Percentiles rank a stretch among this genome's conserved stretches.
Evolutionary conservation across 2,329 filamentous ascomycete species (phyloP).

Genomic region (Aspergillus luchuensis): DNA sequence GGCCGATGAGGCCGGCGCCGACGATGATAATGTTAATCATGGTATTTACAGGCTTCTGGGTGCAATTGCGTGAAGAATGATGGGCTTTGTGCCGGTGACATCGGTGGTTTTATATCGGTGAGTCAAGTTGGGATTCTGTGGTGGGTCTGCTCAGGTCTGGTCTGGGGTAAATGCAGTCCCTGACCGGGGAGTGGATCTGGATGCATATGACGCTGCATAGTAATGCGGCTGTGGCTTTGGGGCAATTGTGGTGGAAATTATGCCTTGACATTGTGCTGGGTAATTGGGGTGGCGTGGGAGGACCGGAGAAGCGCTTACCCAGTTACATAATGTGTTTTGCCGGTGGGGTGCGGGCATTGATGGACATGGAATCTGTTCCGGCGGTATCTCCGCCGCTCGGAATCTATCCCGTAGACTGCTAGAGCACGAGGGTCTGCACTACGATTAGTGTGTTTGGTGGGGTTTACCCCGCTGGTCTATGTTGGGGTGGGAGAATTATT

Average conservation of each 20-base stretch:
- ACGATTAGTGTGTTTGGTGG: neutral
- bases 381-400: neutral
- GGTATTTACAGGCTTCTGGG: no score
- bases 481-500: neutral
- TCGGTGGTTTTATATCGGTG: no score
- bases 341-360: neutral
- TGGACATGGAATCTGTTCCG: neutral
- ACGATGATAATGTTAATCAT: conserved; percentile 43
- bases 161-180: neutral
- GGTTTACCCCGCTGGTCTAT: neutral
- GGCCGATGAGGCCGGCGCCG: conserved; percentile 54
- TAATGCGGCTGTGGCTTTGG: no score
- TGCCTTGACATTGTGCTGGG: neutral
- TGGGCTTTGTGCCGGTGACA: neutral
- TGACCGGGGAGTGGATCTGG: neutral
- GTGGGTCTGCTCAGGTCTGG: neutral
- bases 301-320: neutral
- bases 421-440: neutral
- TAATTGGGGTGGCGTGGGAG: neutral
- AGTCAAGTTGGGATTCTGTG: no score
- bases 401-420: neutral
- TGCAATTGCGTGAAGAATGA: neutral
- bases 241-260: neutral
- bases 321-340: neutral
- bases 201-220: neutral